Evolutionary conservation across 441 rosid genomes (phyloP), one percentile per base, ranked within the genome.

Genomic region (Biscutella laevigata): DNA sequence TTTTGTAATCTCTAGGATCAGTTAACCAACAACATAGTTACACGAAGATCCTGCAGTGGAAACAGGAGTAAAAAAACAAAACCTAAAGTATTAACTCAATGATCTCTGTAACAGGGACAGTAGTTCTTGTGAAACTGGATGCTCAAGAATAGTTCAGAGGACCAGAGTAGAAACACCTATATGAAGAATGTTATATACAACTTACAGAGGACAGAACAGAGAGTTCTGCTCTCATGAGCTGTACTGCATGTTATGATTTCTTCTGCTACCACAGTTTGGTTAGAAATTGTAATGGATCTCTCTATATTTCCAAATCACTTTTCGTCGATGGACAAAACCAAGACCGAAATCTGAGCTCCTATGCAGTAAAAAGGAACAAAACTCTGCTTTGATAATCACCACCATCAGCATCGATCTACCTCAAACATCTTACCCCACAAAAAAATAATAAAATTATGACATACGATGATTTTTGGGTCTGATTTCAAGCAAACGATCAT

Each of bases 21-120:
- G 19, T 37, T 50, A 33, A 50, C 20, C 38, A 36, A 59, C 19
- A 14, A 15, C 39, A 32, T 40, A 7, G 46, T 13, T 10, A 27
- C 17, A 7, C 24, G 58, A 40, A n/a, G 24, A 16, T 33, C 48
- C 49, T 52, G 58, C 36, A 12, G 59, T 17, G 15, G 55, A 5
- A 42, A 51, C 37, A 61, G 0, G 52, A 61, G 45, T 42, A 34
- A 12, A 57, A 57, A 2, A n/a, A n/a, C 26, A 8, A 26, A 45
- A 12, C 4, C 27, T 52, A 42, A 34, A 26, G 12, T 15, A 28
- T 28, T 32, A 41, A 14, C 50, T n/a, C n/a, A n/a, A n/a, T n/a
- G n/a, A n/a, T n/a, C n/a, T n/a, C n/a, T n/a, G n/a, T n/a, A n/a
- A n/a, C n/a, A n/a, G n/a, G n/a, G n/a, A n/a, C n/a, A n/a, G n/a